Conservation (phyloP, 2,329 filamentous ascomycete species). For the Apiospora arundinis region DNA sequence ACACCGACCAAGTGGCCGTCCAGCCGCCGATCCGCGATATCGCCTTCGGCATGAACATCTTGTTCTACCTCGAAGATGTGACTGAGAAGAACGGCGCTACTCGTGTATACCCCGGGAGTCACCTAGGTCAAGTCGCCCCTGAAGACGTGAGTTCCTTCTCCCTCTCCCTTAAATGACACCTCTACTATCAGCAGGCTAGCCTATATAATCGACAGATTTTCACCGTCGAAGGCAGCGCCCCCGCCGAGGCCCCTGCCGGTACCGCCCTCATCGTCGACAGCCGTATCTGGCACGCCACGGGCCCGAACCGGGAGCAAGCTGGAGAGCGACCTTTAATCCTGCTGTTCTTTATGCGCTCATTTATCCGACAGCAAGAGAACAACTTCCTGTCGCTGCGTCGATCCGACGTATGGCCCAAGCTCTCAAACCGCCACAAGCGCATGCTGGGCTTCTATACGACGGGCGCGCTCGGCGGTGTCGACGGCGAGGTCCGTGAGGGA, state of each 20-base stretch:
- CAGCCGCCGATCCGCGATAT: conserved; percentile 35
- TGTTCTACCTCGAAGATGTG: conserved; percentile 39
- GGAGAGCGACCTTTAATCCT: conserved; percentile 23
- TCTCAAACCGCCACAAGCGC: conserved; percentile 34
- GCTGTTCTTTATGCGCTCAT: conserved; percentile 40
- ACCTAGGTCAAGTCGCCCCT: conserved; percentile 33
- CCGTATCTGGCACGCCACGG: conserved; percentile 40
- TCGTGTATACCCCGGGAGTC: conserved; percentile 36
- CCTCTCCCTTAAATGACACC: too few relatives aligned
- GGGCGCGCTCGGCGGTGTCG: conserved; percentile 32
- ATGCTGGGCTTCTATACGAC: conserved; percentile 33
- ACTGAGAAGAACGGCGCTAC: conserved; percentile 41
- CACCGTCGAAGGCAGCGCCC: conserved; percentile 32
- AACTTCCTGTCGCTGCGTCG: conserved; percentile 37
- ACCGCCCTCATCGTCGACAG: conserved; percentile 37
- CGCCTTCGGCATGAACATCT: conserved; percentile 35
- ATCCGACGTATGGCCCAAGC: conserved; percentile 34
- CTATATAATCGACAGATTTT: conserved; percentile 36
- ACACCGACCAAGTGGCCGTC: conserved; percentile 37
- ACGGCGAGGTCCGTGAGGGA: conserved; percentile 34
- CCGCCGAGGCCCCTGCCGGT: conserved; percentile 36
- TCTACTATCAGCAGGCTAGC: too few relatives aligned
- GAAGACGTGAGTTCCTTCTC: conserved; percentile 26
- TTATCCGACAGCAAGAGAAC: conserved; percentile 40
- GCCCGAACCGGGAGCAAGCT: conserved; percentile 31